phyloP scores from a whole-genome alignment of 306 rosid species.

The Potentilla sterilis region DNA sequence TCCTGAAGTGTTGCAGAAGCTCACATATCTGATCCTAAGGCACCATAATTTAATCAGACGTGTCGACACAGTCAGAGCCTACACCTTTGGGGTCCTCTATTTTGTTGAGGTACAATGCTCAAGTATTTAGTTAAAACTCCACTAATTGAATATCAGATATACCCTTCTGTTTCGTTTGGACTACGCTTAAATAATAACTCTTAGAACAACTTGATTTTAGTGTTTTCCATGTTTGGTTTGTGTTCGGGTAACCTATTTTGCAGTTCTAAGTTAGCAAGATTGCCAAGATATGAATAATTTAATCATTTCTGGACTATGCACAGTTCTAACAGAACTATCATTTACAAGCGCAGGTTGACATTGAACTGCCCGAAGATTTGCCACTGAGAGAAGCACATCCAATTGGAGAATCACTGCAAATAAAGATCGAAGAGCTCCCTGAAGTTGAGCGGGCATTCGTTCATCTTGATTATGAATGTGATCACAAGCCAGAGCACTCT shows the following conservation, averaged over 20 bases:
- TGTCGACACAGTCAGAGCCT: constrained; percentile 87
- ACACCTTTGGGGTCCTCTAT: constrained; percentile 92
- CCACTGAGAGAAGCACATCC: constrained; percentile 76
- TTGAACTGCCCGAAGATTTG: constrained; percentile 79
- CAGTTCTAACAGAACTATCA: background rate
- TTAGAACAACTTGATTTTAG: background rate
- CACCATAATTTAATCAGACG: constrained; percentile 64
- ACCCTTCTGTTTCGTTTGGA: background rate
- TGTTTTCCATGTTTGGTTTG: background rate
- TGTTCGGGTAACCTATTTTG: background rate
- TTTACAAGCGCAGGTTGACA: constrained; percentile 63
- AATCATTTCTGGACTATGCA: background rate
- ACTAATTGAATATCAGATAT: too few relatives aligned
- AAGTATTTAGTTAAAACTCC: too few relatives aligned
- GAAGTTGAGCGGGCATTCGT: constrained; percentile 89
- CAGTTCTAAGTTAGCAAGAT: too few relatives aligned
- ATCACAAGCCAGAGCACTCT: constrained; percentile 89
- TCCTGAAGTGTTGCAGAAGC: constrained; percentile 75
- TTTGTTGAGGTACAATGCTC: constrained; percentile 62
- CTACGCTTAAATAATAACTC: too few relatives aligned
- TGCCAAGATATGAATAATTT: background rate
- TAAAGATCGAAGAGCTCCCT: constrained; percentile 67
- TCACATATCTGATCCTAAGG: constrained; percentile 70
- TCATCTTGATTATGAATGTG: constrained; percentile 91
- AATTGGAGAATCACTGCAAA: constrained; percentile 70